Evolutionary conservation across 768 basidiomycete species (phyloP), one percentile per base, ranked within the genome.

Genomic region (Leccinum boreale): DNA sequence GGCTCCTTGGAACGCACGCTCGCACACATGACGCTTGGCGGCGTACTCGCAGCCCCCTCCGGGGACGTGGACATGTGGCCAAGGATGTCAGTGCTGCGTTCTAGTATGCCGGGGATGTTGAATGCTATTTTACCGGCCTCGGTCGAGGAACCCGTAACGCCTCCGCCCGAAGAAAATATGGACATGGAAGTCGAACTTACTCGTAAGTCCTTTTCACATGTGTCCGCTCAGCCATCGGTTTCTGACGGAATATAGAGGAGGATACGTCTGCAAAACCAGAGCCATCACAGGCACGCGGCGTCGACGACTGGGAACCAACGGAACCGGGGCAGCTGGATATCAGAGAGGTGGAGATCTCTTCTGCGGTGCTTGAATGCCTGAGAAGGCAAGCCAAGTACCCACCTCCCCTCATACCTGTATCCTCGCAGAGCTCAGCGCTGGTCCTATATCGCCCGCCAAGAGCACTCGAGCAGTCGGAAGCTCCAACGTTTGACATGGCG

Each of bases 131-230:
- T 69, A 6, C 77, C 78, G 5, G 71, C 66, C 35, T 73, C 72
- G 21, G 65, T 80, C 52, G 81, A 84, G 59, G 81, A 82, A 53
- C 70, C 73, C 19, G 57, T 60, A 3, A 71, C 73, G 0, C 53
- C 63, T 17, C 64, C 74, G 9, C 79, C 74, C 19, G 87, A 90
- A 55, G 80, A 36, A 17, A 17, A 8, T 9, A 4, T 42, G n/a
- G 39, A 78, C 48, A 91, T 91, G 89, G 84, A 82, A 59, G 79
- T 82, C 5, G 88, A 87, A 65, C 85, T 81, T 61, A 82, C 87
- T 67, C 75, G 89, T 90, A 70, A 79, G 65, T 48, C 21, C 31
- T 52, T 35, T 44, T 19, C 42, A 44, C 33, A 31, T 42, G 19
- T 15, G 61, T 24, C 60, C n/a, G 10, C 49, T 36, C 52, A 26